Evolutionary conservation across 768 basidiomycete genomes (phyloP).

Genomic region (Lactarius sp.): DNA sequence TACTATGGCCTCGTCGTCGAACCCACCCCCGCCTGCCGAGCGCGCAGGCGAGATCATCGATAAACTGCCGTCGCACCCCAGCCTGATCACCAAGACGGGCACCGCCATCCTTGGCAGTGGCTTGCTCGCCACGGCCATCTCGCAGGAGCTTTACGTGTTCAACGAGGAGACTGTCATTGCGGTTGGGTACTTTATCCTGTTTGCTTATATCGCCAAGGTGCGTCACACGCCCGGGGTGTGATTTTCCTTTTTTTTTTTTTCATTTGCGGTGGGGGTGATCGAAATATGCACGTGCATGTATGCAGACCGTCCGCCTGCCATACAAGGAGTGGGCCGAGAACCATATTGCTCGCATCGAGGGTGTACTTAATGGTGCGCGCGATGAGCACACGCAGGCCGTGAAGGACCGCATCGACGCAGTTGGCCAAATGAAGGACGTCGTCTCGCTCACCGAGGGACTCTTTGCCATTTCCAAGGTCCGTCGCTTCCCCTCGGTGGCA

Average conservation of each 20-base stretch:
- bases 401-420: slow-evolving; percentile 85
- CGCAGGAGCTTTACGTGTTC: slow-evolving; percentile 94
- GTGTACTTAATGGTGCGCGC: slow-evolving; percentile 75
- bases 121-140: slow-evolving; percentile 86
- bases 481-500: slow-evolving; percentile 19
- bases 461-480: slow-evolving; percentile 87
- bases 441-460: slow-evolving; percentile 85
- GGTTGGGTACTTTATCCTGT: slow-evolving; percentile 76
- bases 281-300: not conserved
- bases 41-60: slow-evolving; percentile 89
- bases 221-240: slow-evolving; percentile 25
- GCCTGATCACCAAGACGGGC: slow-evolving; percentile 92
- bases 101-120: slow-evolving; percentile 88
- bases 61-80: slow-evolving; percentile 76
- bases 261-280: not conserved
- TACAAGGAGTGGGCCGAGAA: slow-evolving; percentile 91
- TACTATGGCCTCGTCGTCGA: slow-evolving; percentile 40
- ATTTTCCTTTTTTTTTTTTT: not conserved
- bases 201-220: slow-evolving; percentile 78
- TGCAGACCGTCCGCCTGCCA: slow-evolving; percentile 72
- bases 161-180: slow-evolving; percentile 94
- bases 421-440: slow-evolving; percentile 94
- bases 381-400: slow-evolving; percentile 90
- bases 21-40: slow-evolving; percentile 68
- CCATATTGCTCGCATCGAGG: slow-evolving; percentile 79